Evolutionary conservation across 805 yeast species (phyloP), one percentile per base, ranked within the genome.

Genomic region (Clavispora phyllophila): DNA sequence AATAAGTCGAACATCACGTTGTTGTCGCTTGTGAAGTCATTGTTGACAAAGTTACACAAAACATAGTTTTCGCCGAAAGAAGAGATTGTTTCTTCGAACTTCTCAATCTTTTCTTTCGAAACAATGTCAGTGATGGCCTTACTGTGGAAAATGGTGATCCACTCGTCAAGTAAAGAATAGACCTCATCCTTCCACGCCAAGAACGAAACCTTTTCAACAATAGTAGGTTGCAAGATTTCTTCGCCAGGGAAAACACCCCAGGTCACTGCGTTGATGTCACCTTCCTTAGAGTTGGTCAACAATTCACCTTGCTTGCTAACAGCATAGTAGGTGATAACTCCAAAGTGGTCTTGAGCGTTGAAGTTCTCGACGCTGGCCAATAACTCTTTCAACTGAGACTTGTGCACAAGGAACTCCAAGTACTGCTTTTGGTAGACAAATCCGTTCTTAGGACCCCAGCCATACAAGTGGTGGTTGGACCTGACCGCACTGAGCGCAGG

Each of bases 121-220:
- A 55, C 57, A 9, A 56, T 57, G 19, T 63, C 63, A 31, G 68
- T 67, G 36, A 63, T 58, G 14, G 63, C 51, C 41, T 63, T 63
- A 44, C 68, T 60, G 47, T 64, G 58, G 54, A 75, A 75, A 39
- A 78, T 75, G 35, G 70, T 65, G 51, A 70, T 72, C 98, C 98
- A 91, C 60, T 87, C 96, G 39, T 75, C 71, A 41, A 89, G 74
- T 47, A 91, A 81, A 49, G 88, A 74, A 73, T 76, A 91, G 31
- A 91, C 91, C 64, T 91, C 98, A 61, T 91, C 96, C 62, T 88
- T 90, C 98, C 98, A 91, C 12, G 98, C 98, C 54, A 90, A 69
- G 65, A 91, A 91, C 2, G 96, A 87, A 29, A 82, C 80, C 57
- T 82, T 84, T 62, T 91, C 98, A 17, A 91, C 97, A 60, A 91